Evolutionary conservation across 768 basidiomycete genomes (phyloP).

Genomic region (Rhodotorula paludigena): DNA sequence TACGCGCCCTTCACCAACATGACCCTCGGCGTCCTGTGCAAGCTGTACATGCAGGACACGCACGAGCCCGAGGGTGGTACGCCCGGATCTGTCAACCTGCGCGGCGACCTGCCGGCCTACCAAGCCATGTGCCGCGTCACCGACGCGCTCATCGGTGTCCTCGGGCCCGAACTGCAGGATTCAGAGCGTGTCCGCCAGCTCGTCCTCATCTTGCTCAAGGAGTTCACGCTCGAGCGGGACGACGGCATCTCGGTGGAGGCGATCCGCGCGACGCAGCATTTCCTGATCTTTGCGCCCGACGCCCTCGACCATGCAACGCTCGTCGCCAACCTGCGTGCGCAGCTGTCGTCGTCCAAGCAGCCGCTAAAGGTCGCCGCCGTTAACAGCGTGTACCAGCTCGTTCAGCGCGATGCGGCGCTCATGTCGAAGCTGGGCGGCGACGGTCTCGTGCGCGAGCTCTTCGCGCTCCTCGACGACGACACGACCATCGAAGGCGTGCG

Average conservation of each 20-base stretch:
- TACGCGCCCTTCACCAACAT: constrained; percentile 83
- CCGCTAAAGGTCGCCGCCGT: constrained; percentile 90
- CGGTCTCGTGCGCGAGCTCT: constrained; percentile 84
- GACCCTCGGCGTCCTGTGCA: constrained; percentile 83
- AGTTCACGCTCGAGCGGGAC: constrained; percentile 77
- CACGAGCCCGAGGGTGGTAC: constrained; percentile 92
- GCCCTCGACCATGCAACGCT: constrained; percentile 74
- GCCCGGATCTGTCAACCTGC: constrained; percentile 66
- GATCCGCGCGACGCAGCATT: constrained; percentile 91
- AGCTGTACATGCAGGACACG: constrained; percentile 78
- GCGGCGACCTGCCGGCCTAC: constrained; percentile 86
- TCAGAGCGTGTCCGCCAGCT: constrained; percentile 70
- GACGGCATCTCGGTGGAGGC: constrained; percentile 87
- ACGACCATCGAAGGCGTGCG: constrained; percentile 87
- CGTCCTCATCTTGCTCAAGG: constrained; percentile 75
- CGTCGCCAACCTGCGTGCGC: constrained; percentile 67
- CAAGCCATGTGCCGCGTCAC: constrained; percentile 86
- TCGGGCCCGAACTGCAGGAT: constrained; percentile 93
- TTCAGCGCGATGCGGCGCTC: constrained; percentile 84
- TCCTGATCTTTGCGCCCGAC: constrained; percentile 89
- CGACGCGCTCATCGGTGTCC: constrained; percentile 84
- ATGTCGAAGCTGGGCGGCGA: constrained; percentile 94
- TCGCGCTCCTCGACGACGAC: constrained; percentile 91
- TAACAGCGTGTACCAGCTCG: constrained; percentile 91
- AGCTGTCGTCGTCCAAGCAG: constrained; percentile 73